Conservation (phyloP, 495 filamentous ascomycete species). For the Cetradonia linearis region DNA sequence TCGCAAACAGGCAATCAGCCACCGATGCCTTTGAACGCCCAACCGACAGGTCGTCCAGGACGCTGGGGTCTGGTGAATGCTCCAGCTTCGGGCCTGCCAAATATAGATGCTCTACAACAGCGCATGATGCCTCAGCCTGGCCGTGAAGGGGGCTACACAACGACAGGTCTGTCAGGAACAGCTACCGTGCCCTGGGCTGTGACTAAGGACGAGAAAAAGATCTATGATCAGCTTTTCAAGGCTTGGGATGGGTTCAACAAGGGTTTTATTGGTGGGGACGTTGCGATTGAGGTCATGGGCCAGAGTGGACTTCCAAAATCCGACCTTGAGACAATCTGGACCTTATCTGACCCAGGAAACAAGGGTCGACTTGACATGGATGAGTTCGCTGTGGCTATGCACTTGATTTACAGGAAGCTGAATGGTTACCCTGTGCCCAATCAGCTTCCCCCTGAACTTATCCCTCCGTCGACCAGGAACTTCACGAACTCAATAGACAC, state of each 20-base stretch:
- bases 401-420: conserved; percentile 92
- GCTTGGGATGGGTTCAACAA: conserved; percentile 95
- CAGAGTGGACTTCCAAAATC: conserved; percentile 87
- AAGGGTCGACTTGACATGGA: conserved; percentile 91
- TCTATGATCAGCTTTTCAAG: conserved; percentile 90
- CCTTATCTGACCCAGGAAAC: conserved; percentile 84
- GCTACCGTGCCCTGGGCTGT: conserved; percentile 97
- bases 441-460: conserved; percentile 82
- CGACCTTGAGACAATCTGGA: conserved; percentile 91
- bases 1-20: conserved; percentile 48
- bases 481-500: conserved; percentile 85
- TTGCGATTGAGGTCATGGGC: conserved; percentile 93
- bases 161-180: conserved; percentile 78
- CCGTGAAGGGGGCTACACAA: conserved; percentile 85
- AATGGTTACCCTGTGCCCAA: conserved; percentile 94
- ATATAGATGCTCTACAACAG: conserved; percentile 84
- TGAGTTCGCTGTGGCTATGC: conserved; percentile 98
- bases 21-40: conserved; percentile 58
- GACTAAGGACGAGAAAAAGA: conserved; percentile 96
- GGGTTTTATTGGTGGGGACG: conserved; percentile 85
- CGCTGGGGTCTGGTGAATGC: conserved; percentile 98
- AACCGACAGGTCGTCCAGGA: conserved; percentile 92
- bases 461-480: conserved; percentile 92
- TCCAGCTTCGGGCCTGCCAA: conserved; percentile 78
- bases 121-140: conserved; percentile 98